Evolutionary conservation across 148 eudicot genomes (phyloP).

Genomic region (Spergularia bocconei): DNA sequence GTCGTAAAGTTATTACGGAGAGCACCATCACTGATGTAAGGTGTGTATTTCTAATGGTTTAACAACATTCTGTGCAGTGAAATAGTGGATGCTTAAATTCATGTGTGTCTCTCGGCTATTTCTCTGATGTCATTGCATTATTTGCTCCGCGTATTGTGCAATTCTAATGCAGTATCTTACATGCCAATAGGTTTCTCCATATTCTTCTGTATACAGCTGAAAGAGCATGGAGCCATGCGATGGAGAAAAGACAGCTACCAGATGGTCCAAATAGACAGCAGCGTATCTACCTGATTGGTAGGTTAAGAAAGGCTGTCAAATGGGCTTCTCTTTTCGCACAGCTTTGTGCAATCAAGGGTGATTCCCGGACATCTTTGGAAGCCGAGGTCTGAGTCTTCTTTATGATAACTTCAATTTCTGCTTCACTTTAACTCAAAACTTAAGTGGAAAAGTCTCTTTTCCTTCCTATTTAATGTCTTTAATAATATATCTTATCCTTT

Average conservation of each 20-base stretch:
- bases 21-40: constrained; percentile 86
- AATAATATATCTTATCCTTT: too few relatives aligned
- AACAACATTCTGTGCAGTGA: background rate
- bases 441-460: background rate
- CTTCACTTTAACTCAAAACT: background rate
- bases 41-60: constrained; percentile 29
- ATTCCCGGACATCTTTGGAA: constrained; percentile 95
- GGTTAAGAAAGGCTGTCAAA: constrained; percentile 91
- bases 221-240: constrained; percentile 99
- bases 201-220: constrained; percentile 79
- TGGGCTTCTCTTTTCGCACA: constrained; percentile 87
- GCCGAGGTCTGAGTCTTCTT: constrained; percentile 65
- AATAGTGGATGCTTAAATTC: background rate
- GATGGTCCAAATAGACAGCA: constrained; percentile 92
- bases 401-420: background rate
- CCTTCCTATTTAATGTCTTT: background rate
- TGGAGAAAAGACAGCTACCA: constrained; percentile 96
- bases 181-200: constrained; percentile 67
- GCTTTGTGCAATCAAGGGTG: constrained; percentile 84
- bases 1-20: constrained; percentile 56
- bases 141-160: background rate
- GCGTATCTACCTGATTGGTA: constrained; percentile 77
- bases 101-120: background rate
- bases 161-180: constrained; percentile 6
- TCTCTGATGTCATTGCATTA: background rate